Evolutionary conservation across 257 asterid species (phyloP).

Genomic region (Lantana camara): DNA sequence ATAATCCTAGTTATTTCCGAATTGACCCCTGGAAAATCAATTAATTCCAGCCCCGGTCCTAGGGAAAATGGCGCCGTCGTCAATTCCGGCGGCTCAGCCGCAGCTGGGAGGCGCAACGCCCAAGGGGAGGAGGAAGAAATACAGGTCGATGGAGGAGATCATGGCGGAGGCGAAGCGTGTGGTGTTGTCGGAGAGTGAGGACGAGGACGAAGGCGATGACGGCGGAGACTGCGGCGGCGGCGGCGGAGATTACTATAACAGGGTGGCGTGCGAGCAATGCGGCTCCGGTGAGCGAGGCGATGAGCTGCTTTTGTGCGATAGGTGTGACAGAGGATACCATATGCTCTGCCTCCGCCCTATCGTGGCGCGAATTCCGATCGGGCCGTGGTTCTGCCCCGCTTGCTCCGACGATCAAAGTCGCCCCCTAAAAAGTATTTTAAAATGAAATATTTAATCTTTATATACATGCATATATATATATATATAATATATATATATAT

Average conservation of each 20-base stretch:
- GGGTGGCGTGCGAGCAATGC: slow-evolving; percentile 67
- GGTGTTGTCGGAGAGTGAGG: slow-evolving; percentile 25
- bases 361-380: slow-evolving; percentile 70
- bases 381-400: slow-evolving; percentile 71
- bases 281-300: slow-evolving; percentile 69
- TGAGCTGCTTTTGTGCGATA: slow-evolving; percentile 71
- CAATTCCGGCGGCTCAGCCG: slow-evolving; percentile 35
- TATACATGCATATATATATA: slow-evolving; percentile 20
- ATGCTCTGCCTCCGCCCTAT: slow-evolving; percentile 79
- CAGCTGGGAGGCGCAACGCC: slow-evolving; percentile 25
- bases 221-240: slow-evolving; percentile 34
- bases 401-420: slow-evolving; percentile 55
- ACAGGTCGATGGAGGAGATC: slow-evolving; percentile 52
- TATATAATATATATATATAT: background rate
- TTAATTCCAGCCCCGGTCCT: slow-evolving; percentile 28
- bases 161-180: slow-evolving; percentile 57
- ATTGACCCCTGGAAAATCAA: slow-evolving; percentile 31
- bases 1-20: slow-evolving; percentile 28
- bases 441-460: slow-evolving; percentile 24
- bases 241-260: slow-evolving; percentile 33
- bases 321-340: slow-evolving; percentile 71
- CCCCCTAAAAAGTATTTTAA: slow-evolving; percentile 55
- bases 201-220: slow-evolving; percentile 10
- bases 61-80: slow-evolving; percentile 30
- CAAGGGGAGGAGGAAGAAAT: slow-evolving; percentile 33